Evolutionary conservation across 768 basidiomycete species (phyloP), one percentile per base, ranked within the genome.

Genomic region (Russula sp.): DNA sequence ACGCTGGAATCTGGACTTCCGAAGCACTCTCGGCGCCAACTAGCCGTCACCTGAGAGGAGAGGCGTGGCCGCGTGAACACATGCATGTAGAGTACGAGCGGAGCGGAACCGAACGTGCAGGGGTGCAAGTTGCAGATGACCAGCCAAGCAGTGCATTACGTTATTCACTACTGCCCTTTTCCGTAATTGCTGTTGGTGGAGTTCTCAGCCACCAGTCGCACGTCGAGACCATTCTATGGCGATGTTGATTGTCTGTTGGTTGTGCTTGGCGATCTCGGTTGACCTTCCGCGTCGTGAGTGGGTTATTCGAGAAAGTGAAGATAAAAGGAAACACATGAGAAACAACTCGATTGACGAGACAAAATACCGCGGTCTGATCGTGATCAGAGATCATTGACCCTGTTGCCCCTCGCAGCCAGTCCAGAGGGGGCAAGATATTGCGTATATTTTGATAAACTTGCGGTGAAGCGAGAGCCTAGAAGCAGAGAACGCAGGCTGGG

Each of bases 101-200:
- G 57, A 32, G 46, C 58, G 52, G 49, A 50, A 14, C n/a, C 44
- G 44, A 48, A 40, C 14, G 48, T 46, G 30, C 51, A 42, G 63
- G 57, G 58, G 30, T 46, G n/a, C 57, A 58, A 32, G 28, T 22
- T 22, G 24, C 32, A 51, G 36, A 44, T 36, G 44, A 30, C 42
- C 56, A 40, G 18, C 30, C 16, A 34, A 57, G 42, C 56, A 30
- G 56, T 57, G 56, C 28, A 61, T 55, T 54, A 61, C 10, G 58
- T 48, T 52, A 49, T 22, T 30, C 46, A 22, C 9, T 10, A 24
- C 22, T 11, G 2, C 18, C 6, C 26, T 28, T 28, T 62, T 48
- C 22, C 46, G 34, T 56, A 40, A 55, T 48, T 24, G 42, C 9
- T 36, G 30, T 14, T 30, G 26, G n/a, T 26, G 40, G n/a, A 16